Percentiles rank a stretch among this genome's conserved stretches.
Evolutionary conservation across 805 yeast genomes (phyloP).

Genomic region (Maudiozyma barnettii): DNA sequence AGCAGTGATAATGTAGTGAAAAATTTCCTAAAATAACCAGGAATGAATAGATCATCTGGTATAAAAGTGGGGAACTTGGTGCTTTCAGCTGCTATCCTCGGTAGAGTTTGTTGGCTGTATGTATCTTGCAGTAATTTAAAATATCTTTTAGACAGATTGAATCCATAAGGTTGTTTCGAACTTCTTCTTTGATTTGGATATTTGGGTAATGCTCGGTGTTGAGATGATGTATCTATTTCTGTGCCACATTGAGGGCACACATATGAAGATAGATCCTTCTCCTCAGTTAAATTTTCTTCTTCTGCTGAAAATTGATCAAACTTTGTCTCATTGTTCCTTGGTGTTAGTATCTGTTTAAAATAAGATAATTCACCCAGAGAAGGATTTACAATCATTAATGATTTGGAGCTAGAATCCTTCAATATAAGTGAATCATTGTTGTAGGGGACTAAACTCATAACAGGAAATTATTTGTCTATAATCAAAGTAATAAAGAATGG

Average conservation of each 20-base stretch:
- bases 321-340: not conserved
- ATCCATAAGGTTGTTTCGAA: not conserved
- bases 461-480: not conserved
- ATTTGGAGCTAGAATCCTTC: conserved; percentile 23
- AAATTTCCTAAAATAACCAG: conserved; percentile 70
- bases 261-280: conserved; percentile 16
- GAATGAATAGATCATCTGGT: conserved; percentile 57
- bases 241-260: conserved; percentile 27
- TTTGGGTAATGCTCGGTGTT: not conserved
- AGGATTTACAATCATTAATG: conserved; percentile 24
- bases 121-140: conserved; percentile 15
- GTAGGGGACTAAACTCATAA: conserved; percentile 24
- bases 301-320: not conserved
- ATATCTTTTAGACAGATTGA: conserved; percentile 14
- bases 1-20: conserved; percentile 51
- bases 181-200: not conserved
- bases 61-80: conserved; percentile 17
- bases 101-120: conserved; percentile 3
- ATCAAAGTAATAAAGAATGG: too few species aligned
- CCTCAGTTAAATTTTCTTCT: not conserved
- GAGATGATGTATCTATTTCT: conserved; percentile 9
- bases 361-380: conserved; percentile 19
- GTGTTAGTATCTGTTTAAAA: conserved; percentile 10
- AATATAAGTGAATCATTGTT: conserved; percentile 20
- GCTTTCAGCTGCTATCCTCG: not conserved